Evolutionary conservation across 176 grass and related monocot species (phyloP), one percentile per base, ranked within the genome.

Genomic region (Eragrostis nindensis): DNA sequence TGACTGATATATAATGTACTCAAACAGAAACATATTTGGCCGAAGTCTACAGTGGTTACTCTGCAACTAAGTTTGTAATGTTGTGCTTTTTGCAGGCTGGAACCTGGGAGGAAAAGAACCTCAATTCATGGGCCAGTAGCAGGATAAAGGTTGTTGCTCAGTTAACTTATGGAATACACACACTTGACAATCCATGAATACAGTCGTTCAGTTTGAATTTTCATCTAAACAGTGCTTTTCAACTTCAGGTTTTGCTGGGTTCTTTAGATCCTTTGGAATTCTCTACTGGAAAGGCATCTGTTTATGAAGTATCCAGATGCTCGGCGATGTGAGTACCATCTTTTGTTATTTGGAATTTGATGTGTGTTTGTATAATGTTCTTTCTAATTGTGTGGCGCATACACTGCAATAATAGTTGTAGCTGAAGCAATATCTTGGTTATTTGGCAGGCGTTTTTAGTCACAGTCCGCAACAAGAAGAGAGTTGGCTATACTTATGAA

Each of bases 41-140:
- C 32, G 32, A 36, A 36, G 32, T 36, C 32, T 36, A 36, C 4
- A 4, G 13, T 36, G 4, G 32, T 36, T 36, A 5, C 42, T 45
- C 41, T n/a, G 7, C 68, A 71, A 5, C 12, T 70, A 27, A 47
- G 46, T 50, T 40, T 72, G 29, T 59, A 21, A 61, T 21, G 21
- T 41, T 21, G 21, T 41, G 9, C 40, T 82, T 6, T 39, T 77
- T 75, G 71, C 39, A 80, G 94, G 92, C 92, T 83, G 95, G 95
- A 78, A 98, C 92, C 16, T 98, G 92, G 95, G 95, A 94, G 65
- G 95, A 98, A 71, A 98, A 85, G 68, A 98, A 90, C 74, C 87
- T 98, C 21, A 94, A 88, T 89, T 85, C 95, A 85, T 98, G 95
- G 92, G 90, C 95, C 72, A 90, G 29, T 71, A 81, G 77, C 62